phyloP scores from a whole-genome alignment of 768 basidiomycete genomes.

The Steccherinum ochraceum region DNA sequence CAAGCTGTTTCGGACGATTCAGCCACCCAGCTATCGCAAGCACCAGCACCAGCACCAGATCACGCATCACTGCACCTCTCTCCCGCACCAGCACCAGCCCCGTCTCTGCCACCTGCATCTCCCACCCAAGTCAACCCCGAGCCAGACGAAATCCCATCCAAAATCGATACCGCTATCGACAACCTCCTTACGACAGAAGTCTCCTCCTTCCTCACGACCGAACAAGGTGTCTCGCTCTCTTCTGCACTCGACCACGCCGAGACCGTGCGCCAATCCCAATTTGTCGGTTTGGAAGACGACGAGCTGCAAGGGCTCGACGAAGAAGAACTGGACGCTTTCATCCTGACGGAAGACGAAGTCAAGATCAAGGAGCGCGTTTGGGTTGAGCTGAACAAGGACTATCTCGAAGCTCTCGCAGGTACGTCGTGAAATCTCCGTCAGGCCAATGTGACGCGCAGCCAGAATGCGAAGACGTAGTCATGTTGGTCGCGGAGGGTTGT shows the following conservation, averaged over 20 bases:
- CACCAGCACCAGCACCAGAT: no score
- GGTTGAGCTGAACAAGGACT: constrained; percentile 91
- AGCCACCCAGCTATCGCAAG: no score
- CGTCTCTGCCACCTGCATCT: no score
- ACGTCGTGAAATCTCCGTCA: constrained; percentile 18
- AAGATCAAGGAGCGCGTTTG: constrained; percentile 85
- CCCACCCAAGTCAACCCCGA: not conserved
- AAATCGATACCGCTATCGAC: constrained; percentile 56
- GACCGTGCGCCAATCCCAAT: constrained; percentile 49
- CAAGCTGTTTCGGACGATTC: no score
- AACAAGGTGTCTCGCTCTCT: constrained; percentile 52
- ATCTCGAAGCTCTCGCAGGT: constrained; percentile 85
- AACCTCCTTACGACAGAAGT: constrained; percentile 67
- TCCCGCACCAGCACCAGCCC: no score
- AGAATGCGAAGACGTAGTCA: constrained; percentile 3
- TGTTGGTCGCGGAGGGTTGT: not conserved
- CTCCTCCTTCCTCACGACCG: constrained; percentile 52
- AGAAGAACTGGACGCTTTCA: constrained; percentile 78
- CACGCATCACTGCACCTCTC: no score
- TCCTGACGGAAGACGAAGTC: constrained; percentile 75
- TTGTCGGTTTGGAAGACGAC: constrained; percentile 33
- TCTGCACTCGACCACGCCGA: constrained; percentile 66
- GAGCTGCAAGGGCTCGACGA: constrained; percentile 81
- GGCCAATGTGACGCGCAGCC: constrained; percentile 1
- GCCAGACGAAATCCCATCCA: constrained; percentile 15